Evolutionary conservation across 495 filamentous ascomycete genomes (phyloP), one percentile per base, ranked within the genome.

Genomic region (Haplographium delicatum): DNA sequence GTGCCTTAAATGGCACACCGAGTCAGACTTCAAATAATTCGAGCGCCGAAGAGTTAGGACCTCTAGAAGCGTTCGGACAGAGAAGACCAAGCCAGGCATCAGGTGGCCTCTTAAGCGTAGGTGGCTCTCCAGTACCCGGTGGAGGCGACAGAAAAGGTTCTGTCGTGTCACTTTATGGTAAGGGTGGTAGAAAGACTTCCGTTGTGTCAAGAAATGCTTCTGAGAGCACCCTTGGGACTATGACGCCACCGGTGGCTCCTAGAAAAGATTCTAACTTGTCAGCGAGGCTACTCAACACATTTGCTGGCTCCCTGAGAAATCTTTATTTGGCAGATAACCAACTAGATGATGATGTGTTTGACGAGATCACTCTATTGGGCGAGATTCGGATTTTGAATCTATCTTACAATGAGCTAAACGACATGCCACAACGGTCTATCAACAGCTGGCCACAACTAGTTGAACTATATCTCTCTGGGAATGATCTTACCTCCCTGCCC

Each of bases 391-490:
- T 95, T 34, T 73, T 99, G 40, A 99, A 99, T 56, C 72, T 99
- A 16, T 95, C 91, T 0, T 96, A 96, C 65, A 99, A 99, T 58
- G 84, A 88, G 44, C 70, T 99, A 34, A 91, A 83, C 54, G 93
- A 99, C 56, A 82, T 99, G 65, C 93, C 93, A 1, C 81, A 88
- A 34, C 81, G 91, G 22, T 84, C 91, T 3, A 80, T 99, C 47
- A 85, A 83, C 57, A 79, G 87, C 57, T 95, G 91, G 91, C 80
- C 84, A 26, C 78, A 88, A 47, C 79, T 99, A 8, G 82, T 86
- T 5, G 94, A 99, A 60, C 75, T 99, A 5, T 97, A 96, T 59
- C 75, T 99, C 16, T 97, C 93, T 2, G 94, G 93, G 23, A 99
- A 97, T 62, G 90, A 96, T 58, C 70, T 99, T 37, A 89, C 88